These are phyloP conservation scores for Dichotomocladium elegans DNA, from an alignment of 371 early-diverging fungal species.

Conservation along the genomic window DNA sequence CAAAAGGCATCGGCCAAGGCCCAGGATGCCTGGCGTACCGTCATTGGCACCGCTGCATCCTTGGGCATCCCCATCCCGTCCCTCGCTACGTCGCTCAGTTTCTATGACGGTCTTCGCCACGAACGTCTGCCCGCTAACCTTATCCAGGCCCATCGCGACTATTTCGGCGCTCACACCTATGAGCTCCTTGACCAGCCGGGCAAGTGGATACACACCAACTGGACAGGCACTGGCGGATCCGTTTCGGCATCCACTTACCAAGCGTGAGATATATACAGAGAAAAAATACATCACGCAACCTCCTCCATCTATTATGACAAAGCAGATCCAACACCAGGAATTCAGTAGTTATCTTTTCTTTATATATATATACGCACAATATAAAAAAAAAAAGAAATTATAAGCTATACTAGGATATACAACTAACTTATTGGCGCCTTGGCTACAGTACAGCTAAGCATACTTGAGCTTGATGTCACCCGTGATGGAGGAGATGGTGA, in stretches of 20 bases:
- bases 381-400: too few species aligned
- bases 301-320: too few species aligned
- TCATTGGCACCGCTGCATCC: conserved; percentile 76
- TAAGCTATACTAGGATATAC: too few species aligned
- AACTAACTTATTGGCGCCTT: too few species aligned
- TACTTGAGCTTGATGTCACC: too few species aligned
- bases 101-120: conserved; percentile 96
- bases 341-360: too few species aligned
- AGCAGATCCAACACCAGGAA: too few species aligned
- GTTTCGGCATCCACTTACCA: conserved; percentile 55
- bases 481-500: too few species aligned
- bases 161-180: conserved; percentile 98
- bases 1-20: conserved; percentile 81
- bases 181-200: conserved; percentile 71
- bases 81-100: conserved; percentile 88
- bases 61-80: conserved; percentile 95
- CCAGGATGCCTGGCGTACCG: conserved; percentile 87
- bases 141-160: conserved; percentile 97
- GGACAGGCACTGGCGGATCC: conserved; percentile 88
- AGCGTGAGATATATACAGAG: conserved; percentile 31
- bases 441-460: too few species aligned
- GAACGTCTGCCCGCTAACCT: conserved; percentile 92
- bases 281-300: too few species aligned
- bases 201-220: conserved; percentile 90
- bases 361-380: too few species aligned